A percentile compares a stretch with the other conserved stretches of the same genome.
These are phyloP conservation scores for Microbotryum intermedium DNA, from an alignment of 1,284 basidiomycete genomes.

Conservation along the genomic window DNA sequence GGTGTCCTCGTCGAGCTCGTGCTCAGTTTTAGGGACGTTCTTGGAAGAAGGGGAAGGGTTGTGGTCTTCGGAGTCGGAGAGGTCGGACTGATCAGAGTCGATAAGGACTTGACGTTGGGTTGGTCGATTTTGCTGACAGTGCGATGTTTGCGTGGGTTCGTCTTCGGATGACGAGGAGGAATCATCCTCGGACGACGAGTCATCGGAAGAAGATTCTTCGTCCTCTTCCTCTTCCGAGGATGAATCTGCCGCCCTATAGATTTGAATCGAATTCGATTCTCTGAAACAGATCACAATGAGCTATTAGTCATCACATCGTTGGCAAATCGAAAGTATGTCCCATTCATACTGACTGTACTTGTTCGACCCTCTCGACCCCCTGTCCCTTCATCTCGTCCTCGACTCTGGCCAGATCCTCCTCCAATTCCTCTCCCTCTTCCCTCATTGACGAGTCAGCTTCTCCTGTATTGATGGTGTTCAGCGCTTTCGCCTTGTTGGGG, in stretches of 20 bases:
- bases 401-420: conserved; percentile 9
- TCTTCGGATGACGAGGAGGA: conserved; percentile 19
- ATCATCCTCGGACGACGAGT: conserved; percentile 13
- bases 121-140: conserved; percentile 2
- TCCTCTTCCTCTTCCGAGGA: conserved; percentile 10
- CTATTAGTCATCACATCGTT: no score
- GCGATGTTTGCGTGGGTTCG: neutral
- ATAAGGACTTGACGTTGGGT: neutral
- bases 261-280: neutral
- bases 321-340: no score
- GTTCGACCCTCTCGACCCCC: neutral
- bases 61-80: conserved; percentile 36
- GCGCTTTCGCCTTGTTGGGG: no score
- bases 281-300: no score
- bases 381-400: conserved; percentile 21
- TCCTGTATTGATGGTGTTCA: neutral
- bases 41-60: conserved; percentile 26
- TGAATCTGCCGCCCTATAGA: conserved; percentile 45
- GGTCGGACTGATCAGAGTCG: conserved; percentile 15
- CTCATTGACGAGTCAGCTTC: neutral
- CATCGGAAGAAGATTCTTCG: conserved; percentile 4
- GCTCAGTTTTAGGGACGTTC: conserved; percentile 38
- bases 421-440: neutral
- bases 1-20: conserved; percentile 37
- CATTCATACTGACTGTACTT: no score